Conservation (phyloP, 106 monocot species). For the Dendrobium officinale region DNA sequence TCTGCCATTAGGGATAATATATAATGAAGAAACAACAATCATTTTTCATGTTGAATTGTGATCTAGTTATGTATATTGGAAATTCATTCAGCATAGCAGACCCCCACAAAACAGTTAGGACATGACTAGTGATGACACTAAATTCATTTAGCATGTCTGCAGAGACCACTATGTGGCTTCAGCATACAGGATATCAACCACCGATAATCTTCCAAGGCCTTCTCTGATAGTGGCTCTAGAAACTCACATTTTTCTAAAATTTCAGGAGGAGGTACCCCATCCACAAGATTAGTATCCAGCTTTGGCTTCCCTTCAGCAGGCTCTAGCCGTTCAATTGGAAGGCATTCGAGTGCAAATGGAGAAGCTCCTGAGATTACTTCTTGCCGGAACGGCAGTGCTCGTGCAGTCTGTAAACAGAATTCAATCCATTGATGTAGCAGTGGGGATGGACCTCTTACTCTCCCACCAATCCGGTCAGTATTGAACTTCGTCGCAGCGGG, state of each 20-base stretch:
- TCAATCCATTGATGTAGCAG: conserved; percentile 88
- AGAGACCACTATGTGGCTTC: conserved; percentile 27
- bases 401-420: conserved; percentile 73
- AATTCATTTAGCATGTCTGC: conserved; percentile 15
- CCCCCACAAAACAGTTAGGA: background rate
- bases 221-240: conserved; percentile 59
- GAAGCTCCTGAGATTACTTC: conserved; percentile 68
- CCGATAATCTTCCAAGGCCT: conserved; percentile 57
- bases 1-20: too few relatives aligned
- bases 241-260: conserved; percentile 75
- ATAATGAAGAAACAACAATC: too few relatives aligned
- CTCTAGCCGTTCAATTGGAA: conserved; percentile 7
- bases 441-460: conserved; percentile 79
- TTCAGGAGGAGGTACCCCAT: conserved; percentile 57
- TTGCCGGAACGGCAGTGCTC: conserved; percentile 63
- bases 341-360: conserved; percentile 36
- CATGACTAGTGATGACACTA: background rate
- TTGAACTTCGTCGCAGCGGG: conserved; percentile 65
- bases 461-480: conserved; percentile 54
- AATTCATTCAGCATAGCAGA: background rate
- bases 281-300: conserved; percentile 51
- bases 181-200: conserved; percentile 54
- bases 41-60: background rate
- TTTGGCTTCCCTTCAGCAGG: conserved; percentile 27
- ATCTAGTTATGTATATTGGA: background rate